Evolutionary conservation across 805 yeast genomes (phyloP).

Genomic region (Hanseniaspora clermontiae): DNA sequence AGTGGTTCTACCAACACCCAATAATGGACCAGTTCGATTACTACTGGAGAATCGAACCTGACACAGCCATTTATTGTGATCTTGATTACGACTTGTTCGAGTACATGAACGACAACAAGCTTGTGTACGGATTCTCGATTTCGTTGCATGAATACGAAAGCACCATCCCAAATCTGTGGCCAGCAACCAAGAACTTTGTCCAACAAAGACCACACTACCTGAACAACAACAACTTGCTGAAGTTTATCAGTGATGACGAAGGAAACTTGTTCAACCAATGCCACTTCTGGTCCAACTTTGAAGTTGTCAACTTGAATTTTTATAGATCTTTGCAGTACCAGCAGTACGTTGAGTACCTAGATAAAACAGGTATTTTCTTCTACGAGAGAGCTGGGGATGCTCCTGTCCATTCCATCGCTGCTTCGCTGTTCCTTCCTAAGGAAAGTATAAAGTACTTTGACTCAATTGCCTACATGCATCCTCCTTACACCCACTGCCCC

Average conservation of each 20-base stretch:
- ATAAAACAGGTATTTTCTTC: constrained; percentile 66
- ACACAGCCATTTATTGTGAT: constrained; percentile 60
- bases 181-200: constrained; percentile 52
- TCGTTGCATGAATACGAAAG: constrained; percentile 55
- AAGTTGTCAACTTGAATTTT: constrained; percentile 60
- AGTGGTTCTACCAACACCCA: constrained; percentile 67
- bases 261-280: constrained; percentile 69
- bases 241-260: constrained; percentile 57
- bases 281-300: constrained; percentile 83
- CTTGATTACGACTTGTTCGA: constrained; percentile 67
- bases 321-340: constrained; percentile 61
- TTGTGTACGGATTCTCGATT: constrained; percentile 66
- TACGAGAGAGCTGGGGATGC: constrained; percentile 92
- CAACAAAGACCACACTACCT: constrained; percentile 45
- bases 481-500: constrained; percentile 69
- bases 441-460: constrained; percentile 60
- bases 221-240: constrained; percentile 49
- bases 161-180: constrained; percentile 71
- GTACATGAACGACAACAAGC: constrained; percentile 63
- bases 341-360: constrained; percentile 55
- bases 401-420: constrained; percentile 75
- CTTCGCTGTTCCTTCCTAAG: constrained; percentile 52
- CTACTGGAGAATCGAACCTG: constrained; percentile 93
- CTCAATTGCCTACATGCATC: constrained; percentile 70
- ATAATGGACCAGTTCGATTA: constrained; percentile 58